Conservation (phyloP, 148 eudicot species). For the Rhododendron mucronatum region DNA sequence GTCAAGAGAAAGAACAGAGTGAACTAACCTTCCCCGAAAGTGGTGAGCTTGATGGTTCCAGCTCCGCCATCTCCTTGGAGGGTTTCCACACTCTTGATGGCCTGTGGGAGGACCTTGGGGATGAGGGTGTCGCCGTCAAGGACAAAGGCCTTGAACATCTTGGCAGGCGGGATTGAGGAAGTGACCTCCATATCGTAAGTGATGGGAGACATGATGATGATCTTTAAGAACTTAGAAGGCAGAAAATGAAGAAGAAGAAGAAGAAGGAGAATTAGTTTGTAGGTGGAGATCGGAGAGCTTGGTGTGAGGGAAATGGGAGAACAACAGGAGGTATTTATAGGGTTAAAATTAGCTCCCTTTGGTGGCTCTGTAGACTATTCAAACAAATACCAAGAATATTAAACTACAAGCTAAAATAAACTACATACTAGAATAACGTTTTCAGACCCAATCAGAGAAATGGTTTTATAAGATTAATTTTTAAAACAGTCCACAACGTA, state of each 20-base stretch:
- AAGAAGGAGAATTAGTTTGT: not conserved
- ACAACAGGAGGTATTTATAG: not conserved
- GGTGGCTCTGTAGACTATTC: not conserved
- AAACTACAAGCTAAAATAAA: no score
- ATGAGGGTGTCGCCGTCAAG: conserved; percentile 26
- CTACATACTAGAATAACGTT: no score
- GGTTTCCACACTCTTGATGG: conserved; percentile 22
- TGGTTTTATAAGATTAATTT: no score
- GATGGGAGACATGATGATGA: conserved; percentile 15
- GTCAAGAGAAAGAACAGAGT: not conserved
- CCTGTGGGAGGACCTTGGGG: conserved; percentile 30
- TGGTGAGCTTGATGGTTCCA: conserved; percentile 24
- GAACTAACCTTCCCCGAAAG: conserved; percentile 24
- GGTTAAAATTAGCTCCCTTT: not conserved
- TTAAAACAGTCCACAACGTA: not conserved
- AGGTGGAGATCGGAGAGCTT: not conserved
- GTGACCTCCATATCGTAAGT: conserved; percentile 18
- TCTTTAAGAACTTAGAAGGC: not conserved
- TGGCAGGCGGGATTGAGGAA: conserved; percentile 22
- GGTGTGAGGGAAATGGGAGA: not conserved
- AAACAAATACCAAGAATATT: not conserved
- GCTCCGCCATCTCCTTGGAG: conserved; percentile 5
- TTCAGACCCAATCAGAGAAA: no score
- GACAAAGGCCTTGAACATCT: conserved; percentile 26
- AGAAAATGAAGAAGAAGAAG: not conserved